Evolutionary conservation across 106 monocot species (phyloP), one percentile per base, ranked within the genome.

Genomic region (Alisma plantagoaquatica): DNA sequence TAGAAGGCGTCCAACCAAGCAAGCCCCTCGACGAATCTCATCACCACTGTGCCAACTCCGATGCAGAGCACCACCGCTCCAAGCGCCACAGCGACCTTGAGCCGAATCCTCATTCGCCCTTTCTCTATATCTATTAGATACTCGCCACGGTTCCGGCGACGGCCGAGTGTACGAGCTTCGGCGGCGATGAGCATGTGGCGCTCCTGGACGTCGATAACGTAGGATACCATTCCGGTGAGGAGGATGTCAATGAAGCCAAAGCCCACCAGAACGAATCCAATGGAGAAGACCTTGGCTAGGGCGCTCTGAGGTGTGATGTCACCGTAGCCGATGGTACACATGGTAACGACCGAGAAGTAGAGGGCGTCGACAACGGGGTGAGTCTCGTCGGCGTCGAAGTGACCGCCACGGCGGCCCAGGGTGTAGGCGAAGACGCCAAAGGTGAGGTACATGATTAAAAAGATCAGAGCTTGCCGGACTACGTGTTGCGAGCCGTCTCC

Each of bases 281-380:
- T 76, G 19, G 92, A 86, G 76, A 92, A 92, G 49, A 86, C 41
- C 73, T 92, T 92, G 38, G 86, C 64, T 5, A 48, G 14, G 14
- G 81, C 44, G 14, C 86, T 86, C 31, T 54, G n/a, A 0, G 92
- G 92, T 20, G 86, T 92, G 66, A 92, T 92, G 65, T 92, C 92
- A 2, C 92, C 92, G 52, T 92, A 92, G 9, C 92, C 92, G 45
- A 92, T 92, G 28, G 92, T 92, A 62, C 86, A 92, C 86, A 86
- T 86, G 48, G 92, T 86, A 24, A 92, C 92, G 31, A 92, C 23
- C 11, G 61, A 91, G 77, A 91, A 91, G 69, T 91, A 91, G 31
- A 91, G 65, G 27, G 84, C 84, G 56, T 91, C 90, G 43, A 77
- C 77, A 24, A 91, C 51, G 3, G 90, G 84, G 68, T 84, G 76